These are phyloP conservation scores for Baorangia bicolor DNA, from an alignment of 768 basidiomycete species.

Conservation along the genomic window DNA sequence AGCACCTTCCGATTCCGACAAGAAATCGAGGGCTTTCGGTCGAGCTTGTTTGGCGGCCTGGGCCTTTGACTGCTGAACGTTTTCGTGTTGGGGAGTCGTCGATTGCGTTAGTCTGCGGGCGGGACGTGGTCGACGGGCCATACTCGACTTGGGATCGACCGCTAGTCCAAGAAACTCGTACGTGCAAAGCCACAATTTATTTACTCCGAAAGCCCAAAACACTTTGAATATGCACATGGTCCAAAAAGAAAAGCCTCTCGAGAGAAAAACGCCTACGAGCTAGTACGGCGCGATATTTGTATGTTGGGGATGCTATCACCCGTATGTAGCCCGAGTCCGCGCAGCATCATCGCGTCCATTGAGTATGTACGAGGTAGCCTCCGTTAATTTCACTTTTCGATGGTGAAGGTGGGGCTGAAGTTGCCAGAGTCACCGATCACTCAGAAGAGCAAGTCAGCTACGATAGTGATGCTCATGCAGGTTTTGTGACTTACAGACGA, in stretches of 20 bases:
- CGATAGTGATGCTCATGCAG: not conserved
- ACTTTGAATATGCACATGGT: no score
- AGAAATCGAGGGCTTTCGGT: slow-evolving; percentile 18
- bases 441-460: slow-evolving; percentile 14
- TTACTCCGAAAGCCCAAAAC: not conserved
- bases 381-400: not conserved
- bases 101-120: not conserved
- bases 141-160: not conserved
- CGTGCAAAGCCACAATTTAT: not conserved
- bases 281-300: not conserved
- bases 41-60: slow-evolving; percentile 8
- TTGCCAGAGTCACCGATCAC: slow-evolving; percentile 38
- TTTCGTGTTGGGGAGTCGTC: not conserved
- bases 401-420: slow-evolving; percentile 27
- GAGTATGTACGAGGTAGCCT: not conserved
- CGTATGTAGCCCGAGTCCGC: not conserved
- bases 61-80: slow-evolving; percentile 2
- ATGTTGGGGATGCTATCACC: not conserved
- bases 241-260: not conserved
- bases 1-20: slow-evolving; percentile 9
- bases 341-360: not conserved
- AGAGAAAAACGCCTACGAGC: no score
- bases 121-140: slow-evolving; percentile 13
- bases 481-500: slow-evolving; percentile 32
- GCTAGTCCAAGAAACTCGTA: not conserved